These are phyloP conservation scores for Elongisporangium anandrum DNA, from an alignment of 352 stramenopile genomes.

Conservation along the genomic window DNA sequence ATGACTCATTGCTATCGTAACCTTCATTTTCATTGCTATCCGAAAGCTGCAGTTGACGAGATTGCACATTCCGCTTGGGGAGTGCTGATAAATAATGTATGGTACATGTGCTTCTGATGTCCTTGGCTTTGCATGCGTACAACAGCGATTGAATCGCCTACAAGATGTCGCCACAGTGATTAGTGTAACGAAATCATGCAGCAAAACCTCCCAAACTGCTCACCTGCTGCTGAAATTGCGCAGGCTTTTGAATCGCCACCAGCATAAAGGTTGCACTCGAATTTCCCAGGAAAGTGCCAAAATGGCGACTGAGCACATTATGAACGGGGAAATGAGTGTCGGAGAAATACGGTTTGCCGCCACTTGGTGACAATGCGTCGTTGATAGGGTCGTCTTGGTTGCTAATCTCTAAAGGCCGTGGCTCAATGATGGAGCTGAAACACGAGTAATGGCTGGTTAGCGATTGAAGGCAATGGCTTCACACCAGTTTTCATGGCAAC, in stretches of 20 bases:
- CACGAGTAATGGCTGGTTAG: neutral
- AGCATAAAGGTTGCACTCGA: conserved; percentile 44
- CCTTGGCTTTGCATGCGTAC: conserved; percentile 78
- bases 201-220: neutral
- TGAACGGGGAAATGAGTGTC: conserved; percentile 62
- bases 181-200: neutral
- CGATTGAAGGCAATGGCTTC: neutral
- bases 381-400: neutral
- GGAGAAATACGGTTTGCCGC: conserved; percentile 24
- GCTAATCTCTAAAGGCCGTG: conserved; percentile 7
- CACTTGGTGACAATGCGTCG: neutral
- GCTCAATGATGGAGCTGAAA: conserved; percentile 37
- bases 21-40: neutral
- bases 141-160: conserved; percentile 75
- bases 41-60: conserved; percentile 1
- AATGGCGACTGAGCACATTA: conserved; percentile 26
- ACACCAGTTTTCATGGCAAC: neutral
- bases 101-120: conserved; percentile 38
- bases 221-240: conserved; percentile 65
- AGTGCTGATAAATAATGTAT: conserved; percentile 33
- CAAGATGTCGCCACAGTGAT: neutral
- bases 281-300: conserved; percentile 46
- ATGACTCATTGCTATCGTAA: neutral
- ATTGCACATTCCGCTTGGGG: conserved; percentile 6
- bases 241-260: conserved; percentile 51